Evolutionary conservation across 192 early-diverging fungal species (phyloP), one percentile per base, ranked within the genome.

Genomic region (Linnemannia exigua): DNA sequence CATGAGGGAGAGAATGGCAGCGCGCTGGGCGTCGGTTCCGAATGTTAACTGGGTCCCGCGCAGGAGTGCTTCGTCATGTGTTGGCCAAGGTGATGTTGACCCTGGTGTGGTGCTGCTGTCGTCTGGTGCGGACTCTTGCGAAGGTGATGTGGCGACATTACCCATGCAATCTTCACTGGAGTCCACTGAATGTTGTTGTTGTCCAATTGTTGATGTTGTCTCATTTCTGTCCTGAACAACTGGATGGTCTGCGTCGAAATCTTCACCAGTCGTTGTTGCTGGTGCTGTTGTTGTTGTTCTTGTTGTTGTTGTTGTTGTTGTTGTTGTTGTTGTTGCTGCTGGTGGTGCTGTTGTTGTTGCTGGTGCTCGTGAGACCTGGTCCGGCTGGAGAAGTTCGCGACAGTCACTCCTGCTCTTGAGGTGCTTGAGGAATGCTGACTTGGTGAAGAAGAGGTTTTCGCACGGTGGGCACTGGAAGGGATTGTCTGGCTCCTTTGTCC

Each of bases 291-390:
- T n/a, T n/a, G 9, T 33, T 68, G 35, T 38, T 37, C 28, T 37
- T 38, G 67, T 35, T 68, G 67, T 68, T 35, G 67, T 68, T 38
- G 67, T 14, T 38, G 36, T 38, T 67, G 9, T 68, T 68, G 67
- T 68, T 68, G 67, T 7, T 38, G 67, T 35, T 67, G 66, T 33
- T 68, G 36, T 68, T 16, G 16, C 1, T n/a, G 67, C 67, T 16
- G 20, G 67, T 41, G 67, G 36, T 38, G 36, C 19, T 67, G 9
- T 68, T 68, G 67, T 68, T 68, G 67, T 7, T 38, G 67, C 5
- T 67, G 66, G 36, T 68, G 67, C 67, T 68, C 20, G 36, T 68
- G 67, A 68, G 67, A 68, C 35, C 67, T 68, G 67, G 67, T 38
- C 67, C 67, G 67, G 16, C 67, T 37, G 66, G 66, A 67, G 67